These are phyloP conservation scores for Sutorius eximius DNA, from an alignment of 1,284 basidiomycete species.

Conservation along the genomic window DNA sequence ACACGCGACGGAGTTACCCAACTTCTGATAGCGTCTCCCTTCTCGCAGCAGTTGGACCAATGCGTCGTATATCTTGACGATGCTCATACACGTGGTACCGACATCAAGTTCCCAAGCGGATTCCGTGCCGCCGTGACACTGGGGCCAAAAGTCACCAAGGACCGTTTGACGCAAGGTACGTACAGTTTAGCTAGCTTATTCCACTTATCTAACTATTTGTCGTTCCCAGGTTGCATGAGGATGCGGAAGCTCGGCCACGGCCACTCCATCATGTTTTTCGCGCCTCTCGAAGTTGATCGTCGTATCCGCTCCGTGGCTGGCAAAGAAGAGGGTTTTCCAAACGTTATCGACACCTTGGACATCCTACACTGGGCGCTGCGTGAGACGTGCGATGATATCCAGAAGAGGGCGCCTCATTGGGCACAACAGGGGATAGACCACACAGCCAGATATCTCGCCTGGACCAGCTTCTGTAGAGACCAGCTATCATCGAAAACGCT, in stretches of 20 bases:
- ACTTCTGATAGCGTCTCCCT: constrained; percentile 43
- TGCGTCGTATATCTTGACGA: constrained; percentile 57
- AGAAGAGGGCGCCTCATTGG: constrained; percentile 43
- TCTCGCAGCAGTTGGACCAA: constrained; percentile 40
- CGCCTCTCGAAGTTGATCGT: constrained; percentile 44
- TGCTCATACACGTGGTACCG: constrained; percentile 56
- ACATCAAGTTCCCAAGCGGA: constrained; percentile 48
- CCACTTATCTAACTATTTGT: too few relatives aligned
- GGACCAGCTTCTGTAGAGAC: constrained; percentile 23
- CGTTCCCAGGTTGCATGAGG: constrained; percentile 41
- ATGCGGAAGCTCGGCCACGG: constrained; percentile 49
- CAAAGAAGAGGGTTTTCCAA: neutral
- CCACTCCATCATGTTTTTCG: constrained; percentile 49
- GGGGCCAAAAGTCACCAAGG: constrained; percentile 53
- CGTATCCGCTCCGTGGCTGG: constrained; percentile 36
- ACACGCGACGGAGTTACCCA: constrained; percentile 40
- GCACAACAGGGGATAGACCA: constrained; percentile 48
- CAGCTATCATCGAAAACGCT: constrained; percentile 15
- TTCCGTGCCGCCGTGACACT: constrained; percentile 51
- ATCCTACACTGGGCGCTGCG: constrained; percentile 46
- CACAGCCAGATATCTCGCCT: constrained; percentile 33
- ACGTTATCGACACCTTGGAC: constrained; percentile 32
- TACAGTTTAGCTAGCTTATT: neutral
- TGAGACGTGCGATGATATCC: constrained; percentile 46
- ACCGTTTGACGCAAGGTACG: constrained; percentile 51